These are phyloP conservation scores for Rhododendron williamsianum DNA, from an alignment of 148 eudicot genomes.

Conservation along the genomic window DNA sequence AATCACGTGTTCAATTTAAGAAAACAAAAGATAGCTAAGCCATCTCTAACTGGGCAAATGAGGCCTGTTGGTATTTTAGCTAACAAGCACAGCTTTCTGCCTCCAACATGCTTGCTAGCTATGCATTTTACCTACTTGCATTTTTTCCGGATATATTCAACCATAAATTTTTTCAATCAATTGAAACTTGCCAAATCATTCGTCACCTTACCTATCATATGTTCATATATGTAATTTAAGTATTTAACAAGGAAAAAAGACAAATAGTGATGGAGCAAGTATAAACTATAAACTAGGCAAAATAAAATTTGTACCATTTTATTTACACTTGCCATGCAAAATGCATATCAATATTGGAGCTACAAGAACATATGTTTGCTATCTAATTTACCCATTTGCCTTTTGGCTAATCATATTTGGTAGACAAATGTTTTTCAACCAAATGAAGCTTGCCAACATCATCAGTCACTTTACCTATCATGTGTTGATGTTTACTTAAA, in stretches of 20 bases:
- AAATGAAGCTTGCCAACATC: background rate
- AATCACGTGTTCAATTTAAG: background rate
- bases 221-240: no score
- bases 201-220: background rate
- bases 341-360: background rate
- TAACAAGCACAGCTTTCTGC: background rate
- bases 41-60: background rate
- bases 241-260: background rate
- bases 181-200: background rate
- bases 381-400: background rate
- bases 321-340: background rate
- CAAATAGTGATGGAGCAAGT: background rate
- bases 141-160: background rate
- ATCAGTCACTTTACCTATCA: background rate
- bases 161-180: background rate
- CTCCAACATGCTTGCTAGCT: background rate
- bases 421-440: background rate
- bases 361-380: background rate
- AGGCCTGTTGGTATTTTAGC: background rate
- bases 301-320: background rate
- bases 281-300: background rate
- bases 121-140: background rate
- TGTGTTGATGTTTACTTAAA: background rate
- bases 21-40: background rate
- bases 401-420: background rate